Percentiles rank a stretch among this genome's conserved stretches.
Evolutionary conservation across 2,329 filamentous ascomycete genomes (phyloP).

Genomic region (Hypoxylon sp.): DNA sequence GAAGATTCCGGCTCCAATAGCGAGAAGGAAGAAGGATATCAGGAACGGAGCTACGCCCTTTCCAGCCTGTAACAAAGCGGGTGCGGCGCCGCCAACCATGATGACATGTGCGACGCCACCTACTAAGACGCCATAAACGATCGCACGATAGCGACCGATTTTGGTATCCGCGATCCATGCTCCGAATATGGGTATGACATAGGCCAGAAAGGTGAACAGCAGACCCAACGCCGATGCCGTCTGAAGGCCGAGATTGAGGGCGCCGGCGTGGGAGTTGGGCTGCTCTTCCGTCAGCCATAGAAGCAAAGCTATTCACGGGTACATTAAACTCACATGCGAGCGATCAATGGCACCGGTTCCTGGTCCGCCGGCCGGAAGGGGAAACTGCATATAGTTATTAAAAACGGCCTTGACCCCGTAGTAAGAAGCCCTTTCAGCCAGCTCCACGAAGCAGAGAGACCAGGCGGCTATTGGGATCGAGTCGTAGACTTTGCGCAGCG

Average conservation of each 20-base stretch:
- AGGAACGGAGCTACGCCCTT: constrained; percentile 68
- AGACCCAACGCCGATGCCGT: constrained; percentile 60
- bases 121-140: constrained; percentile 65
- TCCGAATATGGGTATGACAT: constrained; percentile 62
- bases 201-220: constrained; percentile 62
- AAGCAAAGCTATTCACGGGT: background rate
- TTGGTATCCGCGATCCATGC: constrained; percentile 73
- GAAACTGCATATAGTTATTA: constrained; percentile 67
- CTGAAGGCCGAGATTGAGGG: constrained; percentile 63
- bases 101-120: constrained; percentile 74
- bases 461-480: constrained; percentile 60
- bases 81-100: constrained; percentile 72
- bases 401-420: constrained; percentile 64
- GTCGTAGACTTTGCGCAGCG: constrained; percentile 61
- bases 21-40: constrained; percentile 73
- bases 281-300: constrained; percentile 31
- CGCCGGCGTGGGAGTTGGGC: constrained; percentile 60
- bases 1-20: constrained; percentile 77
- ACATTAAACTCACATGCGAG: background rate
- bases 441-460: constrained; percentile 62
- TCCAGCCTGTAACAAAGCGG: constrained; percentile 63
- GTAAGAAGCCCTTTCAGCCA: constrained; percentile 66
- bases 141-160: constrained; percentile 75
- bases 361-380: constrained; percentile 59
- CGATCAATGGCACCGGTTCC: constrained; percentile 53